phyloP scores from a whole-genome alignment of 2,329 filamentous ascomycete species.

The Aspergillus ochraceoroseus region DNA sequence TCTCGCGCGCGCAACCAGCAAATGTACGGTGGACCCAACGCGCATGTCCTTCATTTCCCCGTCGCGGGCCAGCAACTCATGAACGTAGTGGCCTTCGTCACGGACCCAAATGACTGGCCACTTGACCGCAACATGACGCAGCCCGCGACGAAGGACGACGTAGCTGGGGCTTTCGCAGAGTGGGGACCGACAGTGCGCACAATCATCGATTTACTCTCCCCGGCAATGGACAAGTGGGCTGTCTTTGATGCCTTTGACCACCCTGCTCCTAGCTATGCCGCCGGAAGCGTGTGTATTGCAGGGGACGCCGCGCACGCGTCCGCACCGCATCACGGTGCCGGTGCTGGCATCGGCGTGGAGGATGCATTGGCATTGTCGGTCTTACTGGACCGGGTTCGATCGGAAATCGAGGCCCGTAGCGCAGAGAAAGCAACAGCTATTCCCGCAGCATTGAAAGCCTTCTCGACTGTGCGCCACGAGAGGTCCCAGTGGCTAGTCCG shows the following conservation, averaged over 20 bases:
- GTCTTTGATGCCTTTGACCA: conserved; percentile 49
- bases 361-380: conserved; percentile 23
- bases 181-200: conserved; percentile 45
- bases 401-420: neutral
- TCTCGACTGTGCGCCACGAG: conserved; percentile 37
- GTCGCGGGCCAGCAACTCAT: conserved; percentile 20
- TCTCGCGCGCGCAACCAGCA: conserved; percentile 48
- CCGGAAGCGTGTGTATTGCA: conserved; percentile 16
- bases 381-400: conserved; percentile 10
- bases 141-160: conserved; percentile 16
- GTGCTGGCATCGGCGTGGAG: conserved; percentile 26
- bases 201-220: conserved; percentile 43
- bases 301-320: conserved; percentile 30
- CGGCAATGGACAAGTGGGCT: conserved; percentile 51
- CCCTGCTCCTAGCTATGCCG: conserved; percentile 44
- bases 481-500: conserved; percentile 46
- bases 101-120: conserved; percentile 21
- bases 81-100: conserved; percentile 27
- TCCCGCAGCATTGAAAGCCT: conserved; percentile 37
- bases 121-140: conserved; percentile 13
- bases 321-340: conserved; percentile 27
- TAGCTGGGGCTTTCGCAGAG: conserved; percentile 4
- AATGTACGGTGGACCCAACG: conserved; percentile 55
- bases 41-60: conserved; percentile 56
- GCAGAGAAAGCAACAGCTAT: neutral